Evolutionary conservation across 1,284 basidiomycete genomes (phyloP), one percentile per base, ranked within the genome.

Genomic region (Gastroboletus turbinatus): DNA sequence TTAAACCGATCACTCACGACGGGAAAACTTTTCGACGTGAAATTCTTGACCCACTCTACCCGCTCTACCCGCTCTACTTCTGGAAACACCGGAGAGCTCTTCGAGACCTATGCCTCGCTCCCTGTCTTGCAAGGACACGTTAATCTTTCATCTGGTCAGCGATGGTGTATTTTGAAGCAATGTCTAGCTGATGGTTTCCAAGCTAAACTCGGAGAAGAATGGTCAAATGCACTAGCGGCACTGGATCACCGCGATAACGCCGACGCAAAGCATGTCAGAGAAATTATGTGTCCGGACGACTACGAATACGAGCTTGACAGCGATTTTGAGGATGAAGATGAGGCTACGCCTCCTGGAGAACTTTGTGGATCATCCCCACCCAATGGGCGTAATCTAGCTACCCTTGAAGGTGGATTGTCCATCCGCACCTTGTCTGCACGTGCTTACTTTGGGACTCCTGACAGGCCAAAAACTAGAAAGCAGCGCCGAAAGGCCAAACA

Each of bases 261-360:
- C 4, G 14, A 35, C 7, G 19, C 21, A 23, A 50, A 51, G 32
- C 21, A n/a, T 27, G 29, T 32, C 11, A 14, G 11, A 36, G 63
- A 63, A 36, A 59, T 65, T n/a, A 27, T 8, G 11, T 65, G 53
- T 43, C 55, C 65, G 1, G 14, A 52, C 1, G 56, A 44, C 39
- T 53, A 63, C 5, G 58, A 67, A 4, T 63, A 69, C 23, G 66
- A 70, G 6, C 60, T 60, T 40, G 68, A 67, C 40, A 68, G 68
- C 9, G 64, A 67, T 49, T 63, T 46, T 7, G 67, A 67, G 14
- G 66, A 69, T 16, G 66, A 66, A 11, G 63, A 57, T 5, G 53
- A 56, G 43, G 29, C 5, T 3, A 10, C 40, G 13, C 30, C 39
- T 1, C 5, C 23, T 27, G 14, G 42, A 10, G 51, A 42, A 23